These are phyloP conservation scores for Elongisporangium prolatum DNA, from an alignment of 352 stramenopile species.

Conservation along the genomic window DNA sequence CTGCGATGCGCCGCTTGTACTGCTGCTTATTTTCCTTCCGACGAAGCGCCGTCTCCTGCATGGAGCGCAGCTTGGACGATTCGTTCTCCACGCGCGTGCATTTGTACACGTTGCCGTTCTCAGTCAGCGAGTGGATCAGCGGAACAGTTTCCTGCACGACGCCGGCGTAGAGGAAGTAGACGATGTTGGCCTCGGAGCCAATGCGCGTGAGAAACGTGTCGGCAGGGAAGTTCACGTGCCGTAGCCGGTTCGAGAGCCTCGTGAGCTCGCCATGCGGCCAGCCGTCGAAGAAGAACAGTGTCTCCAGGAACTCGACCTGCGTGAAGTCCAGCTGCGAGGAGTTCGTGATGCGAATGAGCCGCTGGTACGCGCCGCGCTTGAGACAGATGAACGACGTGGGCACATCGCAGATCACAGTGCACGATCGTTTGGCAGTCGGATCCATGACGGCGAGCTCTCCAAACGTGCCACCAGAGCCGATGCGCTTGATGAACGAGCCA, in stretches of 20 bases:
- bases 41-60: constrained; percentile 21
- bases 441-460: constrained; percentile 81
- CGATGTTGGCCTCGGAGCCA: constrained; percentile 56
- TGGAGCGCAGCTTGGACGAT: constrained; percentile 19
- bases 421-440: constrained; percentile 61
- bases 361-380: constrained; percentile 79
- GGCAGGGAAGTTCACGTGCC: constrained; percentile 53
- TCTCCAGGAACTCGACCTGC: constrained; percentile 77
- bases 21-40: constrained; percentile 24
- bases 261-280: constrained; percentile 75
- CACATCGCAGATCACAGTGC: constrained; percentile 67
- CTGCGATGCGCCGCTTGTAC: constrained; percentile 37
- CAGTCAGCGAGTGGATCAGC: constrained; percentile 59
- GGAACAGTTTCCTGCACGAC: constrained; percentile 73
- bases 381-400: constrained; percentile 83
- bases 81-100: constrained; percentile 37
- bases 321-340: constrained; percentile 79
- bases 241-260: constrained; percentile 60
- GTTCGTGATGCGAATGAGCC: constrained; percentile 76
- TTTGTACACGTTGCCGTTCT: constrained; percentile 56
- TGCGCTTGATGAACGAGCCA: constrained; percentile 75
- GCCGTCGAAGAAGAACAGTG: constrained; percentile 71
- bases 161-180: constrained; percentile 81
- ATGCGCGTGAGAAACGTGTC: constrained; percentile 70
- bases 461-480: constrained; percentile 68